Conservation (phyloP, 306 rosid species). For the Cicer judaicum region DNA sequence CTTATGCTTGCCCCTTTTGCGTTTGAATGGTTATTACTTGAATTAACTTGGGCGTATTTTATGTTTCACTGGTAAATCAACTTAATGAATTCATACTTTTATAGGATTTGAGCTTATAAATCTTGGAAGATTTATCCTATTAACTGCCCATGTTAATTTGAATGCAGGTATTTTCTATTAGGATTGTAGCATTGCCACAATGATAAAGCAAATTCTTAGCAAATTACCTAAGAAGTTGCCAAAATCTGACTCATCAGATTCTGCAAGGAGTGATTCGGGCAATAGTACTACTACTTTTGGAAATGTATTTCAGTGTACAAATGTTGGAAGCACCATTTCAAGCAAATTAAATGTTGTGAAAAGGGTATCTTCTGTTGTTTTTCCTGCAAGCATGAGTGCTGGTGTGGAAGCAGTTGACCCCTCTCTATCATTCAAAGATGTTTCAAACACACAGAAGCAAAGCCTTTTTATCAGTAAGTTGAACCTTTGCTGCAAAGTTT, state of each 20-base stretch:
- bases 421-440: conserved; percentile 86
- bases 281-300: conserved; percentile 66
- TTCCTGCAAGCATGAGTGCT: conserved; percentile 79
- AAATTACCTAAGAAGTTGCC: conserved; percentile 84
- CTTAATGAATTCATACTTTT: background rate
- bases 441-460: conserved; percentile 88
- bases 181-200: conserved; percentile 55
- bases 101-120: conserved; percentile 14
- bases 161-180: conserved; percentile 48
- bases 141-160: conserved; percentile 40
- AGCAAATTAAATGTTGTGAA: conserved; percentile 95
- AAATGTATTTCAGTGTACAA: conserved; percentile 91
- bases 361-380: conserved; percentile 95
- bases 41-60: conserved; percentile 20
- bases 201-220: conserved; percentile 92
- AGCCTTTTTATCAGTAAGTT: conserved; percentile 84
- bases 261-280: conserved; percentile 72
- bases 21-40: background rate
- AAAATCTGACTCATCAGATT: conserved; percentile 70
- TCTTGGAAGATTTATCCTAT: conserved; percentile 20
- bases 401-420: conserved; percentile 94
- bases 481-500: conserved; percentile 79
- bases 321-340: conserved; percentile 88
- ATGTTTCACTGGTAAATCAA: conserved; percentile 20
- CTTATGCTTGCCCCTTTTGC: background rate